Conservation (phyloP, 1,139 yeast genomes). For the Waltiozyma solani region DNA sequence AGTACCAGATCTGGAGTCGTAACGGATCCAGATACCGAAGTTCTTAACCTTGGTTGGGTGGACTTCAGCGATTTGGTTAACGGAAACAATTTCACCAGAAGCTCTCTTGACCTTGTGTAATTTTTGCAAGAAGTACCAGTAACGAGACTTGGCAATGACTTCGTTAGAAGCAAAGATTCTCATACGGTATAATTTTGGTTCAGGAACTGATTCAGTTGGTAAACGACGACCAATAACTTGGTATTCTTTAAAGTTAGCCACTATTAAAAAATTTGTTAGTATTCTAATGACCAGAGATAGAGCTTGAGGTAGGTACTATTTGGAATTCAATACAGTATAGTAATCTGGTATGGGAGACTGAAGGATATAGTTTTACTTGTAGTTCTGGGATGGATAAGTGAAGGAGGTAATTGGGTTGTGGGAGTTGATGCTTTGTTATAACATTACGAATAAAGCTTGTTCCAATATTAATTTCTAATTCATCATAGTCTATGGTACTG, state of each 20-base stretch:
- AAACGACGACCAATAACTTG: constrained; percentile 99
- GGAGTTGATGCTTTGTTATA: no score
- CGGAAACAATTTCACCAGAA: constrained; percentile 96
- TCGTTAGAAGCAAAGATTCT: constrained; percentile 99
- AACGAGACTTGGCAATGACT: constrained; percentile 99
- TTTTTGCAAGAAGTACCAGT: constrained; percentile 99
- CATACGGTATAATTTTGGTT: constrained; percentile 99
- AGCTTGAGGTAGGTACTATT: no score
- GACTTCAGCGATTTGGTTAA: constrained; percentile 86
- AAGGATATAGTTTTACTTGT: no score
- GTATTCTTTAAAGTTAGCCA: constrained; percentile 97
- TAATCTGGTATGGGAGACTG: no score
- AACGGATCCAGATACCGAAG: constrained; percentile 99
- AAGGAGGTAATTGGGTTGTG: no score
- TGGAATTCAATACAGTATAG: no score
- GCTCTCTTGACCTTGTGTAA: constrained; percentile 99
- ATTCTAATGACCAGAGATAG: no score
- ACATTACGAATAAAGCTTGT: no score
- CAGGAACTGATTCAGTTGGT: constrained; percentile 98
- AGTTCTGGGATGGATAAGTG: no score
- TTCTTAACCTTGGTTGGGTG: constrained; percentile 99
- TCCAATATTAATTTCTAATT: no score
- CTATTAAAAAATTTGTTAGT: constrained; percentile 22
- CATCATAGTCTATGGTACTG: no score
- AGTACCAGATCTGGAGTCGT: constrained; percentile 99